Conservation (phyloP, 352 stramenopile species). For the Plasmopara muralis region DNA sequence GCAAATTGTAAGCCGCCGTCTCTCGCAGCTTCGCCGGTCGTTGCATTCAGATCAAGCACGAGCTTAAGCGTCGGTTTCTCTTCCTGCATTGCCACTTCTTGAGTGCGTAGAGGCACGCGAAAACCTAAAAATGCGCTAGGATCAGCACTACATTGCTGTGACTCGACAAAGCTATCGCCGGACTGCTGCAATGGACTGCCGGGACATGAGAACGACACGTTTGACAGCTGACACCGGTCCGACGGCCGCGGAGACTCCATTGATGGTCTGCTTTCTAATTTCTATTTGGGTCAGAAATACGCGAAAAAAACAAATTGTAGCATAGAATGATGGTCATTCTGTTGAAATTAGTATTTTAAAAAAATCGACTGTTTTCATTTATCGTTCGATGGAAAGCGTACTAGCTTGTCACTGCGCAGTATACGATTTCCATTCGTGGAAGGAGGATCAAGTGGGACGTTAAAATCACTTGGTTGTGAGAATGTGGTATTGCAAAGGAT, state of each 20-base stretch:
- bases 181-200: conserved; percentile 12
- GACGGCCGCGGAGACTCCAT: conserved; percentile 15
- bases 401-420: no score
- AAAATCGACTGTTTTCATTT: no score
- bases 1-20: conserved; percentile 8
- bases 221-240: conserved; percentile 9
- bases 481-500: no score
- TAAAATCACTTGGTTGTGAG: no score
- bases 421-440: no score
- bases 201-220: conserved; percentile 23
- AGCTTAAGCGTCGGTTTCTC: conserved; percentile 20
- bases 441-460: no score
- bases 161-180: conserved; percentile 38
- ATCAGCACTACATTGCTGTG: conserved; percentile 60
- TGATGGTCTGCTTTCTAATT: background rate
- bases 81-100: conserved; percentile 7
- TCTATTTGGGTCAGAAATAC: background rate
- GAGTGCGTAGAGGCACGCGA: conserved; percentile 13
- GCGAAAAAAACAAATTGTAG: background rate
- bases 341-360: conserved; percentile 21
- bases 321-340: conserved; percentile 12
- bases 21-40: conserved; percentile 5
- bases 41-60: conserved; percentile 27
- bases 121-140: conserved; percentile 46
- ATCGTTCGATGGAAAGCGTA: no score